These are phyloP conservation scores for Cubamyces lactineus DNA, from an alignment of 768 basidiomycete species.

Conservation along the genomic window DNA sequence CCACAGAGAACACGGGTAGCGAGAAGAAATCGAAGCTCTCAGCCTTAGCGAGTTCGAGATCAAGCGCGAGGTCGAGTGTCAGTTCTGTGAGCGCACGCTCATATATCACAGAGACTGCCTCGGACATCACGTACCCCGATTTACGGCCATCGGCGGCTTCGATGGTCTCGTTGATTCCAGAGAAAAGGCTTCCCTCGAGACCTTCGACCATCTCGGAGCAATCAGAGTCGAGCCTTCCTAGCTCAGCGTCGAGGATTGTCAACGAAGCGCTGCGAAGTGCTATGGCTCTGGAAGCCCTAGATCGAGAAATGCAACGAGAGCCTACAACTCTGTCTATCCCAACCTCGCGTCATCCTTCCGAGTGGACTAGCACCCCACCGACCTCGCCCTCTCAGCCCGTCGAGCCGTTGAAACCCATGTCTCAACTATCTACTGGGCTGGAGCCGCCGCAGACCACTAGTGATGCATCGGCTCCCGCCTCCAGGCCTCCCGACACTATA, in stretches of 20 bases:
- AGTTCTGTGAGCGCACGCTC: conserved; percentile 60
- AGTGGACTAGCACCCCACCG: conserved; percentile 4
- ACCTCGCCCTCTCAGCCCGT: background rate
- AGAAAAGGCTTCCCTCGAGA: conserved; percentile 27
- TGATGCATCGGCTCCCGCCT: background rate
- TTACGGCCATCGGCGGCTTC: conserved; percentile 73
- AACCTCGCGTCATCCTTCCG: conserved; percentile 11
- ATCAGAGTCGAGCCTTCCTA: conserved; percentile 33
- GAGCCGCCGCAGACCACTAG: background rate
- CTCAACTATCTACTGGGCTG: background rate
- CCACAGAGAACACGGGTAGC: conserved; percentile 15
- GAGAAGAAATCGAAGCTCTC: conserved; percentile 65
- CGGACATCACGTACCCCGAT: conserved; percentile 72
- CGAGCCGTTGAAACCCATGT: background rate
- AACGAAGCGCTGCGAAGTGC: conserved; percentile 71
- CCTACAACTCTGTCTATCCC: conserved; percentile 6
- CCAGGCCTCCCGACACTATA: background rate
- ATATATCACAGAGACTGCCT: conserved; percentile 53
- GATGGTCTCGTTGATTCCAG: conserved; percentile 30
- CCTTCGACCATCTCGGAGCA: conserved; percentile 57
- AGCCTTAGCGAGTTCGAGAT: conserved; percentile 65
- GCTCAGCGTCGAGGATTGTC: conserved; percentile 64
- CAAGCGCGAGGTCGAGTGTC: conserved; percentile 41
- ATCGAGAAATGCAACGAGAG: conserved; percentile 29
- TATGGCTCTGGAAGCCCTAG: conserved; percentile 60